These are phyloP conservation scores for Collybia sp. DNA, from an alignment of 768 basidiomycete genomes.

Conservation along the genomic window DNA sequence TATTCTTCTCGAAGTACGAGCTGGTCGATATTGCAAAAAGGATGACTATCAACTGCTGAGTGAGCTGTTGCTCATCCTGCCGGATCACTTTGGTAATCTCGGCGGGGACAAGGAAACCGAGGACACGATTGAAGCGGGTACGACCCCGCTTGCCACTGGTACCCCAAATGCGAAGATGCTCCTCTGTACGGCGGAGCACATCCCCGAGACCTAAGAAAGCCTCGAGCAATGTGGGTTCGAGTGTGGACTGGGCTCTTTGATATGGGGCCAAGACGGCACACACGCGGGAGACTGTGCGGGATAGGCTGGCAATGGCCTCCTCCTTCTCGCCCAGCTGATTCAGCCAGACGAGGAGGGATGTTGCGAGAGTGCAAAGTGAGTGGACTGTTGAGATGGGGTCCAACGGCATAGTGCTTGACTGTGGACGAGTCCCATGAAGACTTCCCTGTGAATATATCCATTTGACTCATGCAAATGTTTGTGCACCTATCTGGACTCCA, in stretches of 20 bases:
- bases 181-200: slow-evolving; percentile 10
- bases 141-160: too few relatives aligned
- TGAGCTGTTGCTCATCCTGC: slow-evolving; percentile 16
- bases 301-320: slow-evolving; percentile 7
- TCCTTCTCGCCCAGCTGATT: slow-evolving; percentile 13
- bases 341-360: slow-evolving; percentile 9
- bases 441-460: too few relatives aligned
- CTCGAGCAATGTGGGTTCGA: slow-evolving; percentile 12
- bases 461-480: too few relatives aligned
- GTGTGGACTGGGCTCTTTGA: slow-evolving; percentile 1
- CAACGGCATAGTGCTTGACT: slow-evolving; percentile 1
- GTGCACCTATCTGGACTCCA: too few relatives aligned
- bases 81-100: slow-evolving; percentile 12
- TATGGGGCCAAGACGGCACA: slow-evolving; percentile 9
- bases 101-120: slow-evolving; percentile 16
- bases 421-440: too few relatives aligned
- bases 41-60: slow-evolving; percentile 17
- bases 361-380: slow-evolving; percentile 11
- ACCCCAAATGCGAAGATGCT: slow-evolving; percentile 6
- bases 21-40: slow-evolving; percentile 10
- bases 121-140: slow-evolving; percentile 4
- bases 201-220: slow-evolving; percentile 12
- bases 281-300: slow-evolving; percentile 7
- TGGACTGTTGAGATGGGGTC: slow-evolving; percentile 8
- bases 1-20: not conserved